A percentile compares a stretch with the other conserved stretches of the same genome.
Conservation (phyloP, 2,329 filamentous ascomycete genomes). For the Xylaria arbuscula region DNA sequence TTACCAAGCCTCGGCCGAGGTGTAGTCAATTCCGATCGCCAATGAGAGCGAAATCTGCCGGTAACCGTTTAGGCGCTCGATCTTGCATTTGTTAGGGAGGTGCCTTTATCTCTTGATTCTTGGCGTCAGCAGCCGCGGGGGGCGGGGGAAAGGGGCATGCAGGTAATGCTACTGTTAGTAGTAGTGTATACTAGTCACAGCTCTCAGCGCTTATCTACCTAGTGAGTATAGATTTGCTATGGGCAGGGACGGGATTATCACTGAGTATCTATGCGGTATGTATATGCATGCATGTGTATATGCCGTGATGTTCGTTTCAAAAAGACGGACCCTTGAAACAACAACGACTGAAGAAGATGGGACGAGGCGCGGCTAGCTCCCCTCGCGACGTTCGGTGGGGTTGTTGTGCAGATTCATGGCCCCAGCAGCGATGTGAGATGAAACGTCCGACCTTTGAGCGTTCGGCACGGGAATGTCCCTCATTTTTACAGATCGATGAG, state of each 20-base stretch:
- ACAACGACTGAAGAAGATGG: conserved; percentile 17
- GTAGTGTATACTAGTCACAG: neutral
- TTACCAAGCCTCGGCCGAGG: neutral
- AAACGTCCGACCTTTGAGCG: conserved; percentile 22
- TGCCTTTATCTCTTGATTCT: too few relatives aligned
- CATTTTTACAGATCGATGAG: neutral
- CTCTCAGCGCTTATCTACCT: too few relatives aligned
- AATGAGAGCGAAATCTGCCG: conserved; percentile 7
- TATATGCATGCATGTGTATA: neutral
- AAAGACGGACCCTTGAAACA: conserved; percentile 23
- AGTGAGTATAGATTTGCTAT: too few relatives aligned
- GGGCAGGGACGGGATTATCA: too few relatives aligned
- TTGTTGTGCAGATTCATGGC: conserved; percentile 1
- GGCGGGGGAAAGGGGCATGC: conserved; percentile 11
- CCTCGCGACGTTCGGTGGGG: neutral
- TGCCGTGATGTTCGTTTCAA: conserved; percentile 27
- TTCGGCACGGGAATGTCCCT: neutral
- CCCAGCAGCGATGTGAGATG: conserved; percentile 17
- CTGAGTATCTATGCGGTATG: too few relatives aligned
- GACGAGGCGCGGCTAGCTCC: conserved; percentile 5
- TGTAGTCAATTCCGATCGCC: neutral
- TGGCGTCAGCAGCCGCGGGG: conserved; percentile 15
- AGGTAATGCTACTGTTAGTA: neutral
- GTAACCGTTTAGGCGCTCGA: conserved; percentile 18
- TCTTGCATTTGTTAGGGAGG: neutral